These are phyloP conservation scores for Rhodosporidiobolus odoratus DNA, from an alignment of 768 basidiomycete species.

Conservation along the genomic window DNA sequence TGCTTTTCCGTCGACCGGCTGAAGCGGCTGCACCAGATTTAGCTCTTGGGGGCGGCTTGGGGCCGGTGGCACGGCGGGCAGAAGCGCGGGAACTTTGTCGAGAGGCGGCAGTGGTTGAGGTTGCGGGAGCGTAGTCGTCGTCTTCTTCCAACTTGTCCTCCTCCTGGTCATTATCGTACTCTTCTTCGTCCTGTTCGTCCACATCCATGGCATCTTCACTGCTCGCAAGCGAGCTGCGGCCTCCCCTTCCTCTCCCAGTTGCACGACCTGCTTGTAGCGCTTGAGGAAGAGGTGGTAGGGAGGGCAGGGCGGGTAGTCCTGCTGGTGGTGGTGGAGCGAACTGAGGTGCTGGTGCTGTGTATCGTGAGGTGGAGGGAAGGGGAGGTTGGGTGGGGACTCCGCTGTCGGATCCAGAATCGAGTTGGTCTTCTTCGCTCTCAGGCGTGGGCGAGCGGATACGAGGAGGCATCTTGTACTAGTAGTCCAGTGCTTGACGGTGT, in stretches of 20 bases:
- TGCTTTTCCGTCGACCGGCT: not conserved
- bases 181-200: not conserved
- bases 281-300: not conserved
- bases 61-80: not conserved
- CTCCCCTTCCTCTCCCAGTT: not conserved
- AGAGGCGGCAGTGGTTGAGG: not conserved
- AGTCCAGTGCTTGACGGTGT: not conserved
- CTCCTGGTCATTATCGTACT: constrained; percentile 7
- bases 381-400: not conserved
- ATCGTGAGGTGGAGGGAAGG: not conserved
- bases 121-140: constrained; percentile 9
- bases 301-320: not conserved
- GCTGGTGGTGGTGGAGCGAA: not conserved
- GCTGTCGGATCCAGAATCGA: not conserved
- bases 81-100: not conserved
- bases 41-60: not conserved
- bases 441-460: not conserved
- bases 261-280: not conserved
- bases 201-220: constrained; percentile 5
- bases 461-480: not conserved
- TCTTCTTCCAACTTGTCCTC: not conserved
- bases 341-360: not conserved
- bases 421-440: not conserved
- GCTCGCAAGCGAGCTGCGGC: not conserved
- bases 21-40: not conserved